Evolutionary conservation across 371 early-diverging fungal genomes (phyloP), one percentile per base, ranked within the genome.

Genomic region (Mortierella sp.): DNA sequence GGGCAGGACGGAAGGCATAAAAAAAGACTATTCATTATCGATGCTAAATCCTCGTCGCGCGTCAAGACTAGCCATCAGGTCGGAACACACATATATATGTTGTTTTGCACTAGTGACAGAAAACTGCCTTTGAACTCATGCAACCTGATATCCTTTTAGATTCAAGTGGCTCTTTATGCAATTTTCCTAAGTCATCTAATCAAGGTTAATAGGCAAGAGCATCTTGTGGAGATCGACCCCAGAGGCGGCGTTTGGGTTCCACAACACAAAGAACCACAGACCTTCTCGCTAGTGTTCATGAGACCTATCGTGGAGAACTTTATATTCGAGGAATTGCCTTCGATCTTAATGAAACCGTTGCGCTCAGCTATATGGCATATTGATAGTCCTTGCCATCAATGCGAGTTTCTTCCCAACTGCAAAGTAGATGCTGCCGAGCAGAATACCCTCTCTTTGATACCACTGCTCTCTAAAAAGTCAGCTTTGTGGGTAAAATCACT

Each of bases 121-220:
- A 51, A 26, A 26, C 26, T 0, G 3, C 24, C 9, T 26, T 40
- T 12, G 2, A 40, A 5, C 65, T 65, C 16, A 54, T 9, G 6
- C 49, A 47, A 20, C 1, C 54, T 26, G 14, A 12, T 43, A 26
- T 9, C 22, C 54, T 26, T 54, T 14, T 74, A 87, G 83, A 86
- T 89, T 58, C 90, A 89, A 86, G 90, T 89, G 0, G 83, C 86
- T 0, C 74, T 87, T 0, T 89, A 89, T 66, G 86, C 86, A 0
- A 86, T 85, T 60, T 84, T 88, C 30, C 54, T 89, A 11, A 68
- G 70, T 11, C 86, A 87, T 30, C 63, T 87, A 11, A 77, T 87
- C 35, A 78, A 72, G 14, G 83, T 86, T 54, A 77, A 87, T 18
- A 78, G 75, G 11, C 77, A 84, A 43, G 52, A 73, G 32, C 64